These are phyloP conservation scores for Boechera divaricarpa DNA, from an alignment of 345 rosid species.

Conservation along the genomic window DNA sequence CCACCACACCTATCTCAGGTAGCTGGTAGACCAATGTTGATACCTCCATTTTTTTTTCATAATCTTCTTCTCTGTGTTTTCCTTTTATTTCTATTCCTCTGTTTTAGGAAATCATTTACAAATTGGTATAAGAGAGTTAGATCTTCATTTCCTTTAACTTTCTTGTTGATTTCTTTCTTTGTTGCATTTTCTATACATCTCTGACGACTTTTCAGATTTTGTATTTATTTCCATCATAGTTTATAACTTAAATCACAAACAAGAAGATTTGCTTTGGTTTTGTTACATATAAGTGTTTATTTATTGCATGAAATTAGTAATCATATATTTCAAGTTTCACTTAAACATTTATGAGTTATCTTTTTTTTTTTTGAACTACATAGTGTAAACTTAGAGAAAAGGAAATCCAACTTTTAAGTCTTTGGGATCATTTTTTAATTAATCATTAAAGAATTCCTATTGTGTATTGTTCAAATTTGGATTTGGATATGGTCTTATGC, in stretches of 20 bases:
- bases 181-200: neutral
- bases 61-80: constrained; percentile 1
- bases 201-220: neutral
- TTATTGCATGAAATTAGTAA: neutral
- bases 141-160: neutral
- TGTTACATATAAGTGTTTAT: neutral
- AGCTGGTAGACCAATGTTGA: neutral
- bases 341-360: neutral
- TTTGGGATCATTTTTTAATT: neutral
- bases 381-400: neutral
- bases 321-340: neutral
- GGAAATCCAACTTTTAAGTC: neutral
- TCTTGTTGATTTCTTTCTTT: neutral
- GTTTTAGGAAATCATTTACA: neutral
- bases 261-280: neutral
- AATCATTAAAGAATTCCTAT: neutral
- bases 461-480: neutral
- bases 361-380: neutral
- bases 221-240: neutral
- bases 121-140: no score
- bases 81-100: neutral
- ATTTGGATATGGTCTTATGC: constrained; percentile 14
- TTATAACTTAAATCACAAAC: neutral
- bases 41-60: neutral
- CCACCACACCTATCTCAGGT: neutral